Conservation (phyloP, 148 eudicot species). For the Nepenthes mirabilis region DNA sequence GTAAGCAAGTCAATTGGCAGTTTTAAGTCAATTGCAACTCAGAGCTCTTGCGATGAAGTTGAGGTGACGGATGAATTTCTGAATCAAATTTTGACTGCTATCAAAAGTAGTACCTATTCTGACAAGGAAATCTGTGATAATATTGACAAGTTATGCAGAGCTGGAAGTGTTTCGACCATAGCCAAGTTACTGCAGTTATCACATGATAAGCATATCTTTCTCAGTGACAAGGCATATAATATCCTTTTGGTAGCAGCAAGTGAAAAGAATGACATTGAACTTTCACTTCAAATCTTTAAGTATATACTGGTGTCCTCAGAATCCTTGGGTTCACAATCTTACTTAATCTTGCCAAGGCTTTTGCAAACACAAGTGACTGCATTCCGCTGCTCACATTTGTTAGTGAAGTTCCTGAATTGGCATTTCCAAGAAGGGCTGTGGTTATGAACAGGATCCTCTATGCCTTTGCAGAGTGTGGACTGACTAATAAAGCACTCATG, state of each 20-base stretch:
- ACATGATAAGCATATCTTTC: slow-evolving; percentile 27
- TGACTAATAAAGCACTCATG: slow-evolving; percentile 40
- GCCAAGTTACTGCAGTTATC: slow-evolving; percentile 28
- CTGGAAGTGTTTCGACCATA: slow-evolving; percentile 27
- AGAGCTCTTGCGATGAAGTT: slow-evolving; percentile 26
- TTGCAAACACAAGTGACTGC: slow-evolving; percentile 27
- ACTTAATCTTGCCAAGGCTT: slow-evolving; percentile 50
- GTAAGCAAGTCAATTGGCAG: slow-evolving; percentile 15
- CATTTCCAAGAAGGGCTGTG: slow-evolving; percentile 26
- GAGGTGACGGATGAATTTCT: slow-evolving; percentile 28
- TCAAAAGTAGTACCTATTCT: slow-evolving; percentile 19
- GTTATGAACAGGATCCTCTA: slow-evolving; percentile 61
- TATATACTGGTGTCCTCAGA: slow-evolving; percentile 29
- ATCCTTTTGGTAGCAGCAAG: slow-evolving; percentile 51
- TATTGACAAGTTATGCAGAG: slow-evolving; percentile 38
- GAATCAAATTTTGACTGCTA: slow-evolving; percentile 25
- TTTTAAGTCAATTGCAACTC: slow-evolving; percentile 26
- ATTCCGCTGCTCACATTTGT: slow-evolving; percentile 29
- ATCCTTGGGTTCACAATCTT: slow-evolving; percentile 27
- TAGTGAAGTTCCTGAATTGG: slow-evolving; percentile 38
- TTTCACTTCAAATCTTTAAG: slow-evolving; percentile 44
- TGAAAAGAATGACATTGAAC: slow-evolving; percentile 25
- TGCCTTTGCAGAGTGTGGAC: slow-evolving; percentile 58
- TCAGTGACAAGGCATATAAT: slow-evolving; percentile 37
- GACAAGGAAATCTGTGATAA: slow-evolving; percentile 23